Conservation (phyloP, 1,284 basidiomycete genomes). For the Cutaneotrichosporon sp. region DNA sequence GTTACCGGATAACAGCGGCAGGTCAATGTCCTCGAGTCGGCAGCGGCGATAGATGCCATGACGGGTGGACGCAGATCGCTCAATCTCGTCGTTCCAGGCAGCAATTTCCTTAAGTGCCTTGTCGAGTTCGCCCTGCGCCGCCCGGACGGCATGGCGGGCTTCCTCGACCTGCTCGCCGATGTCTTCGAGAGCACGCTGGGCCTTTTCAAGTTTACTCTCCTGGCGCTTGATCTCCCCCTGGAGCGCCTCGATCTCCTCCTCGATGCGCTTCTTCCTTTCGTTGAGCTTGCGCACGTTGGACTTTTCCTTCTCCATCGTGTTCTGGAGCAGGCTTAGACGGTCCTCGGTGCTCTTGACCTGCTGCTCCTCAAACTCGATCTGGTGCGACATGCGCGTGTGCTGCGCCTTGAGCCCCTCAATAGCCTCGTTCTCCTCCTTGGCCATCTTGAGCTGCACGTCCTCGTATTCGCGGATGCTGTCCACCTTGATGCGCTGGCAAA, state of each 20-base stretch:
- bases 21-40: slow-evolving; percentile 82
- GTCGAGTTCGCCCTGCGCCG: slow-evolving; percentile 71
- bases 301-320: slow-evolving; percentile 57
- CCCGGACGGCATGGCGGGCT: slow-evolving; percentile 64
- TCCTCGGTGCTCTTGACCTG: slow-evolving; percentile 62
- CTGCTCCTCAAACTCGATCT: slow-evolving; percentile 75
- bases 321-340: slow-evolving; percentile 58
- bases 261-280: slow-evolving; percentile 56
- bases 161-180: slow-evolving; percentile 57
- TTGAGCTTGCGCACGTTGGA: slow-evolving; percentile 52
- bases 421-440: slow-evolving; percentile 79
- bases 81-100: slow-evolving; percentile 86
- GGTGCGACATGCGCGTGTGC: slow-evolving; percentile 77
- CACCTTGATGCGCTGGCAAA: slow-evolving; percentile 78
- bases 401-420: slow-evolving; percentile 79
- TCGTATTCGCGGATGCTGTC: slow-evolving; percentile 89
- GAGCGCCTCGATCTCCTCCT: slow-evolving; percentile 61
- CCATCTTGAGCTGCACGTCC: slow-evolving; percentile 79
- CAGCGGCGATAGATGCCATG: slow-evolving; percentile 85
- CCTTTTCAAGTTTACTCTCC: slow-evolving; percentile 57
- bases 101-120: slow-evolving; percentile 85
- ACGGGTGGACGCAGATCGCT: slow-evolving; percentile 78
- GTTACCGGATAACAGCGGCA: slow-evolving; percentile 70
- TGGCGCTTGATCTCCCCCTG: slow-evolving; percentile 59
- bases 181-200: slow-evolving; percentile 53